These are phyloP conservation scores for Russula abietina DNA, from an alignment of 768 basidiomycete species.

Conservation along the genomic window DNA sequence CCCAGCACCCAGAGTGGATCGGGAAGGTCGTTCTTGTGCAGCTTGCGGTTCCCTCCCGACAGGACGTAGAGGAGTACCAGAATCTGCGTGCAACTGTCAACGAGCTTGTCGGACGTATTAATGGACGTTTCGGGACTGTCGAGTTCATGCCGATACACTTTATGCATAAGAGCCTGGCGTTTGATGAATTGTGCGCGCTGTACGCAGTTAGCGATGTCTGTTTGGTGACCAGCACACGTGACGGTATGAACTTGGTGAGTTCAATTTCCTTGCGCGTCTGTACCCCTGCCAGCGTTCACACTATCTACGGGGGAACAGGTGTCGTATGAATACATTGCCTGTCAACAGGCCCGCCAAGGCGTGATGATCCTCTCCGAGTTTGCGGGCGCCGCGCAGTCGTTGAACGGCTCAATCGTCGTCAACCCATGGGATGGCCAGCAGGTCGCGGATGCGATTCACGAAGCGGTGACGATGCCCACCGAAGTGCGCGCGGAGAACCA, in stretches of 20 bases:
- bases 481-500: conserved; percentile 87
- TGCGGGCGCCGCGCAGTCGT: conserved; percentile 91
- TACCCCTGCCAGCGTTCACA: neutral
- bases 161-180: conserved; percentile 91
- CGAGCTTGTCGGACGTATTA: conserved; percentile 96
- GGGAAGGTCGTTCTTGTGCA: conserved; percentile 98
- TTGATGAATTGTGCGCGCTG: conserved; percentile 95
- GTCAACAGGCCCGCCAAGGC: conserved; percentile 87
- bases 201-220: conserved; percentile 97
- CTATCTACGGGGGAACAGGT: conserved; percentile 47
- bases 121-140: conserved; percentile 97
- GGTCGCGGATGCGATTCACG: conserved; percentile 94
- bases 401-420: conserved; percentile 94
- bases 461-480: conserved; percentile 85
- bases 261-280: conserved; percentile 28
- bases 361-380: conserved; percentile 98
- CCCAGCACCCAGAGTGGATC: conserved; percentile 98
- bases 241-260: conserved; percentile 97
- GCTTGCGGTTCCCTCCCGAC: conserved; percentile 93
- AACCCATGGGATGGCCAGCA: conserved; percentile 99
- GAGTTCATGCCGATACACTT: conserved; percentile 99
- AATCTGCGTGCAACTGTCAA: conserved; percentile 93
- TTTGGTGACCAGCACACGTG: conserved; percentile 88
- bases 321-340: conserved; percentile 97
- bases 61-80: conserved; percentile 99